Base-by-base conservation (phyloP, 1,284 basidiomycete genomes). In the Vanrija sp. region DNA sequence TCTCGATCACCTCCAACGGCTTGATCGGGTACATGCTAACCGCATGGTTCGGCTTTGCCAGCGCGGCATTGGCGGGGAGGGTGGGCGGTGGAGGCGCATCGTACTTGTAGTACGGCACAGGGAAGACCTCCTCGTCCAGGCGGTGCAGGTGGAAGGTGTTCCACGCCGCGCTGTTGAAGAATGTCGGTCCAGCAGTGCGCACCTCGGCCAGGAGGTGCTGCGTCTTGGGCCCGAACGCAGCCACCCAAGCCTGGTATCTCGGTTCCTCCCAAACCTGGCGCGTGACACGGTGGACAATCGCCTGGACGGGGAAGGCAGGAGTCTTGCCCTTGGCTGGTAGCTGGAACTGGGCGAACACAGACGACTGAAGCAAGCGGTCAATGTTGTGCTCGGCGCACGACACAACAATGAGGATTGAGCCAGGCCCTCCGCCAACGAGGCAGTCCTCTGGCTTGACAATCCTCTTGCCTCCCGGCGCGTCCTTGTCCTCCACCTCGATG, bases 121-220 rank as follows among this genome's bases (percentile, higher is more conserved):
- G 82, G 78, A 96, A 97, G 65, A 94, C 83, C 1, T 82, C 71
- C 0, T 80, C 61, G 66, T 96, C 89, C 34, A 96, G 78, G 54
- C 85, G 78, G 60, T 84, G 85, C 6, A 96, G 80, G 43, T 85
- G 82, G 18, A 91, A 79, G 51, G 88, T 86, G 57, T 85, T 83
- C 64, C 84, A 84, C 3, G 87, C 86, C 9, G 86, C 83, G 21
- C 85, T 86, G 0, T 85, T 86, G 68, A 90, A 94, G 15, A 85
- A 85, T 23, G 89, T 79, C 5, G 82, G 83, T 73, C 95, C 84
- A 5, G 84, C 75, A 52, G 85, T 78, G 57, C 83, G 79, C 34
- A 79, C 78, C 38, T 88, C 86, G 16, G 87, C 79, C 28, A 90
- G 74, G 9, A 89, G 63, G 66, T 91, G 87, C 86, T 88, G 79